Evolutionary conservation across 192 early-diverging fungal species (phyloP).

Genomic region (Coemansia sp.): DNA sequence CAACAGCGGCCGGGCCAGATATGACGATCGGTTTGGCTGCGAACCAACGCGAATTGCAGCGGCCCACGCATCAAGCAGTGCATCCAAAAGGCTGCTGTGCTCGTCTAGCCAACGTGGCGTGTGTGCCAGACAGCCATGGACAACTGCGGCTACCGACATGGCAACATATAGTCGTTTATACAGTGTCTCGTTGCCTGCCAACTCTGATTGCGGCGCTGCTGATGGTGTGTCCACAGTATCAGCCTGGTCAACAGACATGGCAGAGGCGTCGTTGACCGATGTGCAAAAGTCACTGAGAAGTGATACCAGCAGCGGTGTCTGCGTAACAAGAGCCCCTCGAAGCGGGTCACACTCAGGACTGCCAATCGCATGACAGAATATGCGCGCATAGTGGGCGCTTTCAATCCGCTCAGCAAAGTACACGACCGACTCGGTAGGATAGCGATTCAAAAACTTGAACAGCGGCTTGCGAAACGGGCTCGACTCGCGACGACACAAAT

Average conservation of each 20-base stretch:
- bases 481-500: constrained; percentile 75
- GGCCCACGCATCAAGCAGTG: constrained; percentile 26
- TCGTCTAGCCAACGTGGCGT: constrained; percentile 40
- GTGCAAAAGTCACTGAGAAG: constrained; percentile 28
- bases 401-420: constrained; percentile 79
- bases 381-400: constrained; percentile 56
- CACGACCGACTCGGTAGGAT: constrained; percentile 76
- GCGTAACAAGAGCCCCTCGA: constrained; percentile 63
- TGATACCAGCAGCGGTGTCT: constrained; percentile 56
- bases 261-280: constrained; percentile 17
- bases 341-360: constrained; percentile 46
- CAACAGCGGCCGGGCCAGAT: constrained; percentile 28
- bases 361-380: constrained; percentile 61
- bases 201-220: not conserved
- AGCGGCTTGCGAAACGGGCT: constrained; percentile 93
- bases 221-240: not conserved
- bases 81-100: constrained; percentile 27
- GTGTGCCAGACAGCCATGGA: constrained; percentile 25
- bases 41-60: constrained; percentile 6
- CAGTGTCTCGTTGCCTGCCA: not conserved
- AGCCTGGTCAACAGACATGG: not conserved
- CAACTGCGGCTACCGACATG: constrained; percentile 22
- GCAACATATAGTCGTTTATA: constrained; percentile 35
- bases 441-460: constrained; percentile 87
- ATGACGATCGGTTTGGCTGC: constrained; percentile 17